These are phyloP conservation scores for Brettanomyces custersianus DNA, from an alignment of 805 yeast species.

Conservation along the genomic window DNA sequence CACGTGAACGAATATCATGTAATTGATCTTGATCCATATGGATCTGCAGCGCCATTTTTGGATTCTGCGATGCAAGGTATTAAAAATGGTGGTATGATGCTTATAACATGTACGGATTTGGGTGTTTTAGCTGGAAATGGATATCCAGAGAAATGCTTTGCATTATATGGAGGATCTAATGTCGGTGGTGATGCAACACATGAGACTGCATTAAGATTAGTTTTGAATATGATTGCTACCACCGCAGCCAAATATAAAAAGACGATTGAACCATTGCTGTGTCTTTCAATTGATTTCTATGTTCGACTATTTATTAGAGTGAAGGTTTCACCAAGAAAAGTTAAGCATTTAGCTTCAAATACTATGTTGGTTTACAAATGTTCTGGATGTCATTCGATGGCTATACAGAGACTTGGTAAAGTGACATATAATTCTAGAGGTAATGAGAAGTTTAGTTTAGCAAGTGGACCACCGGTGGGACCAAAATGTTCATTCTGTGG, in stretches of 20 bases:
- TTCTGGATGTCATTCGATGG: conserved; percentile 73
- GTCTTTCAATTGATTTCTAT: conserved; percentile 86
- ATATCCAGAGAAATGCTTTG: conserved; percentile 94
- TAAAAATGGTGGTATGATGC: conserved; percentile 74
- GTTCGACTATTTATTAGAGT: conserved; percentile 80
- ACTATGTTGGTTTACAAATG: conserved; percentile 78
- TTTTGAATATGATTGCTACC: conserved; percentile 62
- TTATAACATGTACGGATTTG: conserved; percentile 93
- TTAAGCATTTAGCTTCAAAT: conserved; percentile 68
- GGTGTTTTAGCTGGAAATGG: conserved; percentile 94
- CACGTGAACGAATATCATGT: conserved; percentile 58
- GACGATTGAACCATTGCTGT: conserved; percentile 76
- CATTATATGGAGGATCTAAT: conserved; percentile 89
- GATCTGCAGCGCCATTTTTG: conserved; percentile 92
- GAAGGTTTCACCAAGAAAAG: conserved; percentile 67
- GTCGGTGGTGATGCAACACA: conserved; percentile 82
- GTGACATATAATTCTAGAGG: conserved; percentile 27
- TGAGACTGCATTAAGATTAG: conserved; percentile 85
- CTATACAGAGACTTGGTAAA: conserved; percentile 70
- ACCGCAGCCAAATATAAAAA: conserved; percentile 89
- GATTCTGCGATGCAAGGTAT: conserved; percentile 84
- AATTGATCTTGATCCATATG: conserved; percentile 94
- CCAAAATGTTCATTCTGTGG: conserved; percentile 64
- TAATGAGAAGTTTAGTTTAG: conserved; percentile 42
- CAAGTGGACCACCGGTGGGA: conserved; percentile 49